Conservation (phyloP, 805 yeast genomes). For the Starmerella davenportii region DNA sequence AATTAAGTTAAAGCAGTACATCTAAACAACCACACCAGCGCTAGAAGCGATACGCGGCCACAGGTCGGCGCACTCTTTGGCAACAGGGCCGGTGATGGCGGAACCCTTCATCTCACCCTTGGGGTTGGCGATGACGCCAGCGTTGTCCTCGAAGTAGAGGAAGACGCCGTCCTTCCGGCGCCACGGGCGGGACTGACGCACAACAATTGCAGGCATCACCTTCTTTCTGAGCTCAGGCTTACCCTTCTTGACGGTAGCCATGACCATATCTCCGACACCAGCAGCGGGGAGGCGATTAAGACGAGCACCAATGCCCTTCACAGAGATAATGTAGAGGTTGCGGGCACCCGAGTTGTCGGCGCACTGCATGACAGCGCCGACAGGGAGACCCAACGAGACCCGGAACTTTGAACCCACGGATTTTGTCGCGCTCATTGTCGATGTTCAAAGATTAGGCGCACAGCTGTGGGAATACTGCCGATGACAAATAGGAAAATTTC, state of each 20-base stretch:
- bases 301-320: slow-evolving; percentile 98
- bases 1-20: background rate
- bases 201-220: slow-evolving; percentile 99
- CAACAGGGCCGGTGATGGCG: slow-evolving; percentile 99
- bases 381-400: slow-evolving; percentile 99
- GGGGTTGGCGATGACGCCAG: slow-evolving; percentile 99
- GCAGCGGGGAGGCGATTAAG: slow-evolving; percentile 99
- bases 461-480: background rate
- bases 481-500: background rate
- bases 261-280: slow-evolving; percentile 80
- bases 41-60: slow-evolving; percentile 99
- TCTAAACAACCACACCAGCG: slow-evolving; percentile 99
- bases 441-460: background rate
- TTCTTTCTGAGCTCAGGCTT: slow-evolving; percentile 99
- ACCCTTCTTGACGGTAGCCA: slow-evolving; percentile 98
- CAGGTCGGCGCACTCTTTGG: slow-evolving; percentile 99
- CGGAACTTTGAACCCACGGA: slow-evolving; percentile 79
- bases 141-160: slow-evolving; percentile 99
- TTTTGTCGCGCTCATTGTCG: slow-evolving; percentile 17
- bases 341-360: slow-evolving; percentile 99
- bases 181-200: slow-evolving; percentile 99
- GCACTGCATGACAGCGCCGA: slow-evolving; percentile 99
- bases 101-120: slow-evolving; percentile 99
- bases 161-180: slow-evolving; percentile 99
- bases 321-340: slow-evolving; percentile 96